These are phyloP conservation scores for Blastocystis sp. DNA, from an alignment of 352 stramenopile species.

Conservation along the genomic window DNA sequence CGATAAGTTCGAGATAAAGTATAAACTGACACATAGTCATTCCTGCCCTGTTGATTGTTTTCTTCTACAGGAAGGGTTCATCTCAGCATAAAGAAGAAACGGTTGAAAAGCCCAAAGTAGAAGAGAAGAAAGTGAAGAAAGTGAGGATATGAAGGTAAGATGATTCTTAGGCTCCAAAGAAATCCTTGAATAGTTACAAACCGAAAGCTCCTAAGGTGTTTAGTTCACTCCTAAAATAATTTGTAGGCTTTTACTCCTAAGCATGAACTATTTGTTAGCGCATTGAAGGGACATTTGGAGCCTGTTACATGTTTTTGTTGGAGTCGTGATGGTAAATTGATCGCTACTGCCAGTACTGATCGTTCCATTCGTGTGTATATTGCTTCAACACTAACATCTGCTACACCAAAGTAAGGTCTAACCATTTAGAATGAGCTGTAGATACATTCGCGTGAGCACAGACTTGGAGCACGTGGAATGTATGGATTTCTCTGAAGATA, in stretches of 20 bases:
- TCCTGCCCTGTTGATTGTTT: neutral
- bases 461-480: neutral
- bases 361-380: neutral
- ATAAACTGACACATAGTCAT: neutral
- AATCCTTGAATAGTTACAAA: neutral
- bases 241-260: neutral
- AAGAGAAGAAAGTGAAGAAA: neutral
- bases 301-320: neutral
- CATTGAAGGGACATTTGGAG: neutral
- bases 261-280: neutral
- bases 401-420: neutral
- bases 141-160: neutral
- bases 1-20: neutral
- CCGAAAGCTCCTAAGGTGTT: neutral
- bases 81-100: neutral
- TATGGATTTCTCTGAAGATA: conserved; percentile 8
- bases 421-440: neutral
- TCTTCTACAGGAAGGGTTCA: neutral
- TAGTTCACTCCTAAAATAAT: neutral
- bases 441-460: neutral
- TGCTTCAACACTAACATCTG: neutral
- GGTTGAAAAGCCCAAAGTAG: neutral
- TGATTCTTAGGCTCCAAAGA: neutral
- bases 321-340: conserved; percentile 13
- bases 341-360: conserved; percentile 2